A percentile compares a stretch with the other conserved stretches of the same genome.
Evolutionary conservation across 768 basidiomycete species (phyloP).

Genomic region (Russula griseocarnosa): DNA sequence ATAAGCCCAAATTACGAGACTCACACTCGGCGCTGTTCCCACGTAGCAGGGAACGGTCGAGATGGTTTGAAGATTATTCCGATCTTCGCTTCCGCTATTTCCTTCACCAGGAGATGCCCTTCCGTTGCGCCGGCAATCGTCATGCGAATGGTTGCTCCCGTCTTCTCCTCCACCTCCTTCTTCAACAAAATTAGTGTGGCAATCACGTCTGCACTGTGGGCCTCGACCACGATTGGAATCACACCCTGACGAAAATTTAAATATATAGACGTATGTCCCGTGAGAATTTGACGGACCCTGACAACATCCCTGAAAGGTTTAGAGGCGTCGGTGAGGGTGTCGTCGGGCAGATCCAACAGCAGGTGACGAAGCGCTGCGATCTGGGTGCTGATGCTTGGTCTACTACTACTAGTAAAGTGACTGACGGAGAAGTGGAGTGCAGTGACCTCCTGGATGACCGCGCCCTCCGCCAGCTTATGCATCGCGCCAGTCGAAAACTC

Average conservation of each 20-base stretch:
- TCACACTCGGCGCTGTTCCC: slow-evolving; percentile 66
- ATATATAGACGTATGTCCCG: background rate
- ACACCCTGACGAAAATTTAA: slow-evolving; percentile 40
- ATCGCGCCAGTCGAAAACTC: slow-evolving; percentile 56
- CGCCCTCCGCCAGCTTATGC: slow-evolving; percentile 55
- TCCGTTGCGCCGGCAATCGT: slow-evolving; percentile 60
- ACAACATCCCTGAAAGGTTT: slow-evolving; percentile 43
- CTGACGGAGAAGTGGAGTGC: slow-evolving; percentile 64
- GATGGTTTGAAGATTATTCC: slow-evolving; percentile 68
- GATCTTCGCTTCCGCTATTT: slow-evolving; percentile 62
- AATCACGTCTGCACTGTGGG: slow-evolving; percentile 66
- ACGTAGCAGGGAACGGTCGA: slow-evolving; percentile 65
- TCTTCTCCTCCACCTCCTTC: slow-evolving; percentile 49
- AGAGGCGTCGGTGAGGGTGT: slow-evolving; percentile 41
- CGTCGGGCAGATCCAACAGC: slow-evolving; percentile 36
- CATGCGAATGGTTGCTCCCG: slow-evolving; percentile 42
- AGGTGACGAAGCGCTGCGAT: slow-evolving; percentile 56
- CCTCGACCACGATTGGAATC: slow-evolving; percentile 57
- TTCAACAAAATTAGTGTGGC: slow-evolving; percentile 63
- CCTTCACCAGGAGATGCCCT: slow-evolving; percentile 66
- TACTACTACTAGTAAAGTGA: slow-evolving; percentile 38
- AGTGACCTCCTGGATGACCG: slow-evolving; percentile 59
- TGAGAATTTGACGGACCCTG: slow-evolving; percentile 37
- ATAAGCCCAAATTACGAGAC: slow-evolving; percentile 28
- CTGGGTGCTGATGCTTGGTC: slow-evolving; percentile 61